Evolutionary conservation across 225 moss, liverwort and hornwort species (phyloP).

Genomic region (Marchantia polymorpha): DNA sequence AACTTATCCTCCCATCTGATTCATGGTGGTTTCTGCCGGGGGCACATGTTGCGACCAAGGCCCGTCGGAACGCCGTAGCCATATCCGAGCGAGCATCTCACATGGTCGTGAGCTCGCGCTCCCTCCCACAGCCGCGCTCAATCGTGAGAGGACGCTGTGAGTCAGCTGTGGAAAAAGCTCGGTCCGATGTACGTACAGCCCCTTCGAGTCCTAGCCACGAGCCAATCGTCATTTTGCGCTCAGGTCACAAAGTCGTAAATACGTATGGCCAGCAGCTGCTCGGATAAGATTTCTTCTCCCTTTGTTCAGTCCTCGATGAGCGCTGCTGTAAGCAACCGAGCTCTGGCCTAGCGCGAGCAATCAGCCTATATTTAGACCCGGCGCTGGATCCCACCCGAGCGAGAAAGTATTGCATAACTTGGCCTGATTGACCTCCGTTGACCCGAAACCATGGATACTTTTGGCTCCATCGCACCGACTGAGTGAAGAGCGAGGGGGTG

Average conservation of each 20-base stretch:
- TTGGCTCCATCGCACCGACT: neutral
- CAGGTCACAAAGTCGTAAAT: neutral
- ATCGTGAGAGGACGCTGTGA: neutral
- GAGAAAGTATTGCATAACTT: neutral
- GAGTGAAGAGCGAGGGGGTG: neutral
- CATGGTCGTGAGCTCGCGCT: neutral
- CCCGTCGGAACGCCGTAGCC: neutral
- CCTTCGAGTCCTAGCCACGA: neutral
- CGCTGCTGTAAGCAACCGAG: neutral
- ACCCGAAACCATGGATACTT: neutral
- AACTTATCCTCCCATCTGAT: neutral
- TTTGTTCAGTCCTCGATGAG: neutral
- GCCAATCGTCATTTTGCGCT: neutral
- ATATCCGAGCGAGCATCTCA: neutral
- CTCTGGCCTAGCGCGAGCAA: neutral
- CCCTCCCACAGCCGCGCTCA: neutral
- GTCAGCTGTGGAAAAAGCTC: neutral
- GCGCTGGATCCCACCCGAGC: neutral
- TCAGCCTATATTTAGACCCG: neutral
- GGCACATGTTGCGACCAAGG: neutral
- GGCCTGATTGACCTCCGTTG: neutral
- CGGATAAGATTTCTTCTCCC: neutral
- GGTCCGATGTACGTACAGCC: neutral
- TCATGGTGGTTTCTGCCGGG: neutral
- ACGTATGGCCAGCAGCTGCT: neutral